Base-by-base conservation (phyloP, 2,329 filamentous ascomycete species). In the Thyridium curvatum region DNA sequence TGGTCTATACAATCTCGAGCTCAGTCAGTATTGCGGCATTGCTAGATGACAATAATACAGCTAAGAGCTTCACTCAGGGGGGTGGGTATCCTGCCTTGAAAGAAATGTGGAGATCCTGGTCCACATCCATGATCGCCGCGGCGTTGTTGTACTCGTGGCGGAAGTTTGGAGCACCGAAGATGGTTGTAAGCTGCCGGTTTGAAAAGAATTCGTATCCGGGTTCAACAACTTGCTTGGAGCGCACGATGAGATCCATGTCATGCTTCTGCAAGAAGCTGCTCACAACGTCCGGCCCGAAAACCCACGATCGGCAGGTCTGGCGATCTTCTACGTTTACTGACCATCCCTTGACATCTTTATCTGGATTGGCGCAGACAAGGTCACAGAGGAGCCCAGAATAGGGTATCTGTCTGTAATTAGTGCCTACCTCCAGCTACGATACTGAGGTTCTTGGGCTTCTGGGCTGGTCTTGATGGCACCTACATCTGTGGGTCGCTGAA, bases 201-300 rank as follows among this genome's bases (percentile, higher is more conserved):
- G 88, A 94, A 73, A 97, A 97, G 74, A 97, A 97, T 65, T 97
- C 91, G 69, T 97, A 97, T 40, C 91, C 91, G 54, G 96, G 91
- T 68, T 97, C 91, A 40, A 97, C 91, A 48, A 96, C 91, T 68
- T 96, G 91, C 66, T 97, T 91, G 50, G 91, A 91, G 66, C 91
- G 86, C 68, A 91, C 96, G 64, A 97, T 96, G 58, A 97, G 76
- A 57, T 97, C 91, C 90, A 97, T 96, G 68, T 97, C 91, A 64
- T 96, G 91, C 70, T 96, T 97, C 69, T 96, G 90, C 45, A 97
- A 68, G 77, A 97, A 97, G 48, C 91, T 83, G 38, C 89, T 94
- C 34, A 97, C 91, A 26, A 97, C 91, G 55, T 97, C 91, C 17
- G 91, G 91, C 8, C 91, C 91, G 56, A 97, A 97, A 41, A 91